These are phyloP conservation scores for Conticribra guillardii DNA, from an alignment of 108 stramenopile genomes.

Conservation along the genomic window DNA sequence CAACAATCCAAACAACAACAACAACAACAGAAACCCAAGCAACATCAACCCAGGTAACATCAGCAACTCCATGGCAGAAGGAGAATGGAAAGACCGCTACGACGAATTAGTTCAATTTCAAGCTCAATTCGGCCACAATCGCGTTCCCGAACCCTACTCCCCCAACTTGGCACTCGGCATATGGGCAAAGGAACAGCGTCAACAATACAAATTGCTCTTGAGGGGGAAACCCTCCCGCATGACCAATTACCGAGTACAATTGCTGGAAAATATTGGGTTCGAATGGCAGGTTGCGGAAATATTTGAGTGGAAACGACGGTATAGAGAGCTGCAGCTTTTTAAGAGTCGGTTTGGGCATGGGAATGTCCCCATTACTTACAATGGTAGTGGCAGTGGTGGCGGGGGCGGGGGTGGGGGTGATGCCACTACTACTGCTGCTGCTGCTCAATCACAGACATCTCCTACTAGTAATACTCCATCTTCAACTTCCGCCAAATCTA, in stretches of 20 bases:
- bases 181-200: slow-evolving; percentile 2
- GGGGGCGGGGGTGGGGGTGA: too few species aligned
- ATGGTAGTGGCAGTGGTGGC: too few species aligned
- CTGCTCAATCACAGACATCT: neutral
- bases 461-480: too few species aligned
- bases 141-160: neutral
- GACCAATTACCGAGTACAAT: neutral
- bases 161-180: neutral
- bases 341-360: neutral
- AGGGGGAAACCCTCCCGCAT: neutral
- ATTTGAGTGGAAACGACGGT: neutral
- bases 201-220: neutral
- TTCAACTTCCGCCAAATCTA: neutral
- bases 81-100: neutral
- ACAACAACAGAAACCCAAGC: neutral
- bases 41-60: neutral
- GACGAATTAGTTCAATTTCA: neutral
- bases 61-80: neutral
- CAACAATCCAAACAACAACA: neutral
- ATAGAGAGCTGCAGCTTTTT: neutral
- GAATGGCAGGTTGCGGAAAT: neutral
- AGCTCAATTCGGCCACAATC: neutral
- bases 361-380: neutral
- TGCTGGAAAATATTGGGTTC: neutral
- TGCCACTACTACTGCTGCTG: too few species aligned